Percentiles rank a stretch among this genome's conserved stretches.
These are phyloP conservation scores for Beauveria scarabaeidicola DNA, from an alignment of 2,329 filamentous ascomycete genomes.

Conservation along the genomic window DNA sequence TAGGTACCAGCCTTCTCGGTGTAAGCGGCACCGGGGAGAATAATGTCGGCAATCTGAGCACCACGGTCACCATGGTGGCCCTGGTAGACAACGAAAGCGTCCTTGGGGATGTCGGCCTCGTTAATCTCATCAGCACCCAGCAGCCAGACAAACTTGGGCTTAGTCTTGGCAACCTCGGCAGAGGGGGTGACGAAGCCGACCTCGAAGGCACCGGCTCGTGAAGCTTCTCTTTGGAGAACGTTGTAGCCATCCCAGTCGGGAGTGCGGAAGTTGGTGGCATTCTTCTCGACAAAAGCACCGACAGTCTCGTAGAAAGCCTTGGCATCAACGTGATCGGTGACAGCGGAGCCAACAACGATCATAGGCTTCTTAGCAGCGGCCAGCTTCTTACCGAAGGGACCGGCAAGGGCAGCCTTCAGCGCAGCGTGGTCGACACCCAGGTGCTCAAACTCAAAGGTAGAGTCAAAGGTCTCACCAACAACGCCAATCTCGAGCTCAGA, in stretches of 20 bases:
- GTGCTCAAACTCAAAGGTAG: slow-evolving; percentile 92
- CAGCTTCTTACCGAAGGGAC: slow-evolving; percentile 88
- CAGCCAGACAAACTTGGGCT: slow-evolving; percentile 93
- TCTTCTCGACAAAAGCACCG: slow-evolving; percentile 86
- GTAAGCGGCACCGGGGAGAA: slow-evolving; percentile 90
- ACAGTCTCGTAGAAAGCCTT: slow-evolving; percentile 91
- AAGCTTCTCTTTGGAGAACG: slow-evolving; percentile 87
- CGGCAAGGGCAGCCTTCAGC: slow-evolving; percentile 76
- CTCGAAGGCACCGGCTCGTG: slow-evolving; percentile 87
- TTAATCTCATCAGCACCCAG: slow-evolving; percentile 89
- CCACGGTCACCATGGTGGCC: slow-evolving; percentile 94
- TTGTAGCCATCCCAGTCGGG: slow-evolving; percentile 97
- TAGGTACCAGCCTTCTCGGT: slow-evolving; percentile 96
- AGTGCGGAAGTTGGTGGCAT: slow-evolving; percentile 78
- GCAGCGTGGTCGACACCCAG: slow-evolving; percentile 71
- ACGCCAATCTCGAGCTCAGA: slow-evolving; percentile 90
- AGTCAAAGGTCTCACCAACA: slow-evolving; percentile 83
- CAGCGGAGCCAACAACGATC: slow-evolving; percentile 90
- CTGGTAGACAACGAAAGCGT: slow-evolving; percentile 95
- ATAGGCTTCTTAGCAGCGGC: slow-evolving; percentile 82
- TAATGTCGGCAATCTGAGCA: slow-evolving; percentile 84
- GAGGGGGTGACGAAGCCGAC: slow-evolving; percentile 90
- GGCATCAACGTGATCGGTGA: slow-evolving; percentile 82
- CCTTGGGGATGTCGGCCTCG: slow-evolving; percentile 81
- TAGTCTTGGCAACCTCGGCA: slow-evolving; percentile 68